Evolutionary conservation across 140 eudicot genomes (phyloP).

Genomic region (Cichorium intybus): DNA sequence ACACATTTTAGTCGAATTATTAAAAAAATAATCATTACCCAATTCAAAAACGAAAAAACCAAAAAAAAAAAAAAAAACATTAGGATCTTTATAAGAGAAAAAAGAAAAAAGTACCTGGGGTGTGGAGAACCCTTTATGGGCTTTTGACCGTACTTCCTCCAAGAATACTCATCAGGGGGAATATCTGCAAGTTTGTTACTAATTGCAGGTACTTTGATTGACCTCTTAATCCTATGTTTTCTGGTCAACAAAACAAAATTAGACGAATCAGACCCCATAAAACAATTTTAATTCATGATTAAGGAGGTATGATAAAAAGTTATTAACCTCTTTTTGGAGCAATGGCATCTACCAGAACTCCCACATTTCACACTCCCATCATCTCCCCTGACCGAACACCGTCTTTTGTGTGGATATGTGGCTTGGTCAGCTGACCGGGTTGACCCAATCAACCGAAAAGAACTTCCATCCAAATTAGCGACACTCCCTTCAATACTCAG

Average conservation of each 20-base stretch:
- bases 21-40: not conserved
- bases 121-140: constrained; percentile 98
- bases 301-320: constrained; percentile 1
- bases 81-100: too few species aligned
- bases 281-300: not conserved
- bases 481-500: constrained; percentile 98
- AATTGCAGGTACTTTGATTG: constrained; percentile 92
- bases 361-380: constrained; percentile 88
- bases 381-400: constrained; percentile 78
- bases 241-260: constrained; percentile 35
- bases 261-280: constrained; percentile 1
- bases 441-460: constrained; percentile 68
- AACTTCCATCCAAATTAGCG: constrained; percentile 72
- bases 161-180: constrained; percentile 92
- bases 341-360: constrained; percentile 81
- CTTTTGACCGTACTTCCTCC: constrained; percentile 96
- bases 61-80: not conserved
- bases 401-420: constrained; percentile 51
- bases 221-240: constrained; percentile 83
- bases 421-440: constrained; percentile 70
- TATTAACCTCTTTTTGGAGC: constrained; percentile 86
- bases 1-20: too few species aligned
- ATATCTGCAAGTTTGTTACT: constrained; percentile 96
- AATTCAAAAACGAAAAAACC: not conserved
- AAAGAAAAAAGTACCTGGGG: constrained; percentile 64